These are phyloP conservation scores for Geosmithia morbida DNA, from an alignment of 2,329 filamentous ascomycete genomes.

Conservation along the genomic window DNA sequence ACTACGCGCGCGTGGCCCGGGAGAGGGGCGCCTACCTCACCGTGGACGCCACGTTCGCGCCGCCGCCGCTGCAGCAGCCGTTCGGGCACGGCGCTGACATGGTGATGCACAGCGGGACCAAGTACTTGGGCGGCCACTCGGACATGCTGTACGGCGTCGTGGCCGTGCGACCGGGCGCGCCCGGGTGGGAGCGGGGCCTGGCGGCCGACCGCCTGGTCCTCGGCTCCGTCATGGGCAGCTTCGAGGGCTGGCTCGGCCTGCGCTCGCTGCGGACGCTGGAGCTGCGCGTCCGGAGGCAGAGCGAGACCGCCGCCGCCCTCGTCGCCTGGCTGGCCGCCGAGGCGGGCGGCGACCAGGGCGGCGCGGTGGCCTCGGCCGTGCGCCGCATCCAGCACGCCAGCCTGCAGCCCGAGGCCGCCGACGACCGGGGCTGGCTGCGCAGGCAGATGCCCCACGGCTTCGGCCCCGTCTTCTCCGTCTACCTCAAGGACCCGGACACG, in stretches of 20 bases:
- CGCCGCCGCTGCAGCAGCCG: constrained; percentile 78
- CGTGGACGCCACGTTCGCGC: constrained; percentile 86
- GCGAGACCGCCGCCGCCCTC: constrained; percentile 50
- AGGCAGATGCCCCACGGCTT: constrained; percentile 87
- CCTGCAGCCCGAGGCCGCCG: constrained; percentile 49
- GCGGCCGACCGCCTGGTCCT: constrained; percentile 58
- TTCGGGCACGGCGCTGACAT: constrained; percentile 70
- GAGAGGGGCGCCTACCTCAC: constrained; percentile 59
- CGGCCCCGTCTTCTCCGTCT: constrained; percentile 75
- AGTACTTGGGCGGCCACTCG: constrained; percentile 92
- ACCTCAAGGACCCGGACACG: constrained; percentile 40
- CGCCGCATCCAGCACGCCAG: constrained; percentile 60
- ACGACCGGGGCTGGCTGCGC: constrained; percentile 55
- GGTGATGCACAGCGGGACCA: constrained; percentile 86
- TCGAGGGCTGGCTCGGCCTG: constrained; percentile 88
- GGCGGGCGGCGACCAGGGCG: constrained; percentile 19
- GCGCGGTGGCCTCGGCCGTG: constrained; percentile 37
- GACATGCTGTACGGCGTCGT: constrained; percentile 86
- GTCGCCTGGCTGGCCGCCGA: constrained; percentile 56
- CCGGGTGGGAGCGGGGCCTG: constrained; percentile 47
- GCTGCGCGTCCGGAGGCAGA: constrained; percentile 66
- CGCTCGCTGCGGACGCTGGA: constrained; percentile 77
- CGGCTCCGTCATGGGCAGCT: constrained; percentile 71
- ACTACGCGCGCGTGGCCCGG: constrained; percentile 61
- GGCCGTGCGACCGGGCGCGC: constrained; percentile 38